Evolutionary conservation across 2,329 filamentous ascomycete species (phyloP).

Genomic region (Hawksworthiomyces lignivorus): DNA sequence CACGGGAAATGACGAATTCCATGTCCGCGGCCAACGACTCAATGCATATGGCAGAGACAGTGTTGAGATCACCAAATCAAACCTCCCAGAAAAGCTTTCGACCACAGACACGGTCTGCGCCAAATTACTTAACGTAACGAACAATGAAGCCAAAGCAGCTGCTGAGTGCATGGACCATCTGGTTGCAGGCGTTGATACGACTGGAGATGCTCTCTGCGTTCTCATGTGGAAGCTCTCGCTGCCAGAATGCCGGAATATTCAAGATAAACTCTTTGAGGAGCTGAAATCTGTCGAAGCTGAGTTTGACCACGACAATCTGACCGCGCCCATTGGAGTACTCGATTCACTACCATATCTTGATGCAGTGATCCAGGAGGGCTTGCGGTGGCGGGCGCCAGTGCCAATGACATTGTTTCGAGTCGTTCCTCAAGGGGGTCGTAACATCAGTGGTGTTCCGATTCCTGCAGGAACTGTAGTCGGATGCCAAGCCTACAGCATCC

Average conservation of each 20-base stretch:
- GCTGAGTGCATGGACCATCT: slow-evolving; percentile 67
- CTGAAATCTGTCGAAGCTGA: slow-evolving; percentile 25
- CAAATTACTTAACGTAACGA: background rate
- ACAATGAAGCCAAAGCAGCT: slow-evolving; percentile 35
- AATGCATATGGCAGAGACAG: slow-evolving; percentile 1
- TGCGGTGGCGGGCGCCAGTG: slow-evolving; percentile 54
- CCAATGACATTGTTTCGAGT: slow-evolving; percentile 56
- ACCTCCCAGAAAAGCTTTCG: background rate
- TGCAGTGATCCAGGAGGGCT: slow-evolving; percentile 52
- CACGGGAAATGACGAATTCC: background rate
- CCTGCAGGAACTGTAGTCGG: slow-evolving; percentile 49
- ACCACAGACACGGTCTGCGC: background rate
- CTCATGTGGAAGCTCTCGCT: slow-evolving; percentile 63
- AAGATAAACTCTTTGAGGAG: slow-evolving; percentile 46
- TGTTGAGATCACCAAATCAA: background rate
- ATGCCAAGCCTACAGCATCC: slow-evolving; percentile 52
- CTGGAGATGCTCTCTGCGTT: slow-evolving; percentile 60
- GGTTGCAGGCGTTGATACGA: slow-evolving; percentile 64
- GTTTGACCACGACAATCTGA: slow-evolving; percentile 14
- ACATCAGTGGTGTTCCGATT: no score
- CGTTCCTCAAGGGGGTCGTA: slow-evolving; percentile 36
- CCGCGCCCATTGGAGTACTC: slow-evolving; percentile 18
- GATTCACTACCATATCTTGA: slow-evolving; percentile 52
- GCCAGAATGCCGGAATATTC: slow-evolving; percentile 41
- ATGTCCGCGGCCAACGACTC: background rate